phyloP scores from a whole-genome alignment of 2,329 filamentous ascomycete species.

The Keithomyces neogunnii region DNA sequence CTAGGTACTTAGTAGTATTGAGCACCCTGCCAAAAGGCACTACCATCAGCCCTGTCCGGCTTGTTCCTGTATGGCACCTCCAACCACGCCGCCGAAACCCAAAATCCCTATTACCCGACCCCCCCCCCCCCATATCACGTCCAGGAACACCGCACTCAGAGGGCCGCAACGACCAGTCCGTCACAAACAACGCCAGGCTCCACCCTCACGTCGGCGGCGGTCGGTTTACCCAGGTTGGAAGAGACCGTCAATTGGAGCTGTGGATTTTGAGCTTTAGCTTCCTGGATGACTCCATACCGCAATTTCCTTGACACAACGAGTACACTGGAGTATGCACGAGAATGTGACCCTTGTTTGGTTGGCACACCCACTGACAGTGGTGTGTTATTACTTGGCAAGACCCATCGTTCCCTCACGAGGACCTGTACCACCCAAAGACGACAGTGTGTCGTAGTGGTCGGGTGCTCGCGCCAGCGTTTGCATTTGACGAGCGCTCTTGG shows the following conservation, averaged over 20 bases:
- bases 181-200: not conserved
- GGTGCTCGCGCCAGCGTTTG: too few relatives aligned
- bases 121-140: not conserved
- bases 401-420: too few relatives aligned
- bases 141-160: not conserved
- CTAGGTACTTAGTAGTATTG: too few relatives aligned
- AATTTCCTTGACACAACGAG: not conserved
- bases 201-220: not conserved
- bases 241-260: not conserved
- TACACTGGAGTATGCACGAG: not conserved
- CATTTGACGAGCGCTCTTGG: too few relatives aligned
- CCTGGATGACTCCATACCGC: not conserved
- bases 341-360: not conserved
- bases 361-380: not conserved
- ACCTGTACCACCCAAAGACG: too few relatives aligned
- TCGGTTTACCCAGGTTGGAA: not conserved
- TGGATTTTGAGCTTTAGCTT: not conserved
- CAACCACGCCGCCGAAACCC: not conserved
- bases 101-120: not conserved
- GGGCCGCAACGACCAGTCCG: not conserved
- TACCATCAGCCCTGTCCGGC: too few relatives aligned
- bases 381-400: too few relatives aligned
- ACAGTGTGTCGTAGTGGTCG: too few relatives aligned
- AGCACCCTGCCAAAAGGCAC: too few relatives aligned
- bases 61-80: too few relatives aligned